Evolutionary conservation across 2,329 filamentous ascomycete genomes (phyloP).

Genomic region (Fusarium begoniae): DNA sequence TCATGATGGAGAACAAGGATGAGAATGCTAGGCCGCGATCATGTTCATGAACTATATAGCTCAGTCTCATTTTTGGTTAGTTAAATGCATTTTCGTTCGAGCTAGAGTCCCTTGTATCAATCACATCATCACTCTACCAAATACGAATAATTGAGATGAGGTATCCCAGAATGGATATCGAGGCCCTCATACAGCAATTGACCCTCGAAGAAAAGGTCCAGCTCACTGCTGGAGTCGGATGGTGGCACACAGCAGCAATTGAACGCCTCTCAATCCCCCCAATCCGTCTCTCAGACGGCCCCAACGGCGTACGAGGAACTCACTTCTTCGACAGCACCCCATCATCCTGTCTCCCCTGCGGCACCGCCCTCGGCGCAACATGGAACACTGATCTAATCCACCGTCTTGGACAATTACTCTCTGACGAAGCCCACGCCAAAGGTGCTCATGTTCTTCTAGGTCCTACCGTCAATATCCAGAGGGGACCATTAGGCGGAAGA

Average conservation of each 20-base stretch:
- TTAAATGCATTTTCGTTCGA: neutral
- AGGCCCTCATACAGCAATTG: neutral
- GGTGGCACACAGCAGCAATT: slow-evolving; percentile 30
- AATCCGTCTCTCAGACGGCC: slow-evolving; percentile 26
- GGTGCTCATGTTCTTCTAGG: neutral
- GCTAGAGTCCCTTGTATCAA: neutral
- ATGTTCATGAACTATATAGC: neutral
- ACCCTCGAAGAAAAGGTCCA: neutral
- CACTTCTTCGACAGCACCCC: slow-evolving; percentile 38
- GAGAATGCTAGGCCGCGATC: neutral
- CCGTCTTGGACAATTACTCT: neutral
- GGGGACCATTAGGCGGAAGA: neutral
- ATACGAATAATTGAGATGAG: neutral
- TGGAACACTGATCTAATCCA: neutral
- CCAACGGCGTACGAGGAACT: slow-evolving; percentile 35
- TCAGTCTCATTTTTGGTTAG: neutral
- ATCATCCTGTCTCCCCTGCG: slow-evolving; percentile 34
- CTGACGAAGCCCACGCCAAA: neutral
- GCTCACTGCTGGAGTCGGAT: neutral
- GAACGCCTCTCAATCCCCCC: slow-evolving; percentile 17
- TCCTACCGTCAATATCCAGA: neutral
- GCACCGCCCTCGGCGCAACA: slow-evolving; percentile 14
- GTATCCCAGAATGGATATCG: neutral
- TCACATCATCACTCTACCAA: neutral
- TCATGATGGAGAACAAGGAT: neutral